phyloP scores from a whole-genome alignment of 2,329 filamentous ascomycete species.

The Beauveria varroae region DNA sequence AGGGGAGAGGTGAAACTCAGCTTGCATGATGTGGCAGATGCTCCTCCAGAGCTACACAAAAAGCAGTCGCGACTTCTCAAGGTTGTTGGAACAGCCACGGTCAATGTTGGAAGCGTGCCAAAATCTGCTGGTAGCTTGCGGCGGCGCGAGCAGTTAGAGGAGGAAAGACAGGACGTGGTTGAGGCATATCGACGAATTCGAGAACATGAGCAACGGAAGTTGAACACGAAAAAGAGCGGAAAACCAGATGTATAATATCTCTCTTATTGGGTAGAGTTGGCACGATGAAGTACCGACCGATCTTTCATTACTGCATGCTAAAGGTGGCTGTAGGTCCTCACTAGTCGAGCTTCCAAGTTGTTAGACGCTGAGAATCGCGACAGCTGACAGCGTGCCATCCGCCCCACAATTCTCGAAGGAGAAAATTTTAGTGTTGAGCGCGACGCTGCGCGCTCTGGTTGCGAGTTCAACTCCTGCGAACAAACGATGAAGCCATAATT shows the following conservation, averaged over 20 bases:
- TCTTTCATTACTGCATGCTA: no score
- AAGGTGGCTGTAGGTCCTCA: no score
- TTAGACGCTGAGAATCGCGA: no score
- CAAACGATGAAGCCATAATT: background rate
- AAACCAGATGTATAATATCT: background rate
- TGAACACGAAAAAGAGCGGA: constrained; percentile 11
- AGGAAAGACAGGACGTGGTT: constrained; percentile 27
- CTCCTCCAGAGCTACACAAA: constrained; percentile 66
- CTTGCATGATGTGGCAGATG: constrained; percentile 57
- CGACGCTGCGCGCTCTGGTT: constrained; percentile 2
- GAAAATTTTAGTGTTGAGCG: constrained; percentile 5
- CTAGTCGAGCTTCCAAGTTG: no score
- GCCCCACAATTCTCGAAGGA: background rate
- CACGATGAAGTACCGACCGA: background rate
- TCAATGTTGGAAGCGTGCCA: constrained; percentile 29
- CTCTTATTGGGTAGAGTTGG: background rate
- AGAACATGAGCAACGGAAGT: constrained; percentile 30
- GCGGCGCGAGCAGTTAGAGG: constrained; percentile 32
- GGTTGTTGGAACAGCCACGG: constrained; percentile 24
- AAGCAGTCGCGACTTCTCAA: constrained; percentile 26
- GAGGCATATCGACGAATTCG: constrained; percentile 32
- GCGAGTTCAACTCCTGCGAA: constrained; percentile 11
- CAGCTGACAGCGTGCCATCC: no score
- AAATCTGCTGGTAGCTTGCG: constrained; percentile 32
- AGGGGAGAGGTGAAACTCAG: constrained; percentile 42